These are phyloP conservation scores for Sanguinoderma infundibulare DNA, from an alignment of 1,284 basidiomycete genomes.

Conservation along the genomic window DNA sequence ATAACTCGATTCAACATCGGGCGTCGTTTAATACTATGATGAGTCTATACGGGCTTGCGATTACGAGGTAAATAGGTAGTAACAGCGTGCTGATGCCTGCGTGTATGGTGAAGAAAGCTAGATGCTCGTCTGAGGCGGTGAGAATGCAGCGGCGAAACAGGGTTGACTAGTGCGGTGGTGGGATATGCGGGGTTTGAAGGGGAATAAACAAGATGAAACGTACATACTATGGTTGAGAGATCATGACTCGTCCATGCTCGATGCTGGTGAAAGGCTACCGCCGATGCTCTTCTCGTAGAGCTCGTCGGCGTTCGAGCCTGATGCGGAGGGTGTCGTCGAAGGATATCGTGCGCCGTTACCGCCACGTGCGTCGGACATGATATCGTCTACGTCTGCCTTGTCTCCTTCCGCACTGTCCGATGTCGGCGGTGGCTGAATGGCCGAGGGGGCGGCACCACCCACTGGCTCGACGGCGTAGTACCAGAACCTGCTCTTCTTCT, in stretches of 20 bases:
- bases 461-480: slow-evolving; percentile 79
- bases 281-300: slow-evolving; percentile 34
- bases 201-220: slow-evolving; percentile 17
- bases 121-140: slow-evolving; percentile 11
- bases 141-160: slow-evolving; percentile 11
- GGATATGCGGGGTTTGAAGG: slow-evolving; percentile 3
- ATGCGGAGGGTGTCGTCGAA: slow-evolving; percentile 21
- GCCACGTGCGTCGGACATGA: slow-evolving; percentile 16
- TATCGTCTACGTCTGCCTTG: slow-evolving; percentile 9
- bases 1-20: slow-evolving; percentile 9
- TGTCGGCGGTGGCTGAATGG: slow-evolving; percentile 3
- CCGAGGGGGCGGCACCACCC: slow-evolving; percentile 24
- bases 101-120: slow-evolving; percentile 7
- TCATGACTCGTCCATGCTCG: slow-evolving; percentile 39
- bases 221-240: slow-evolving; percentile 2
- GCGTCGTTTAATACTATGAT: slow-evolving; percentile 9
- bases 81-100: slow-evolving; percentile 3
- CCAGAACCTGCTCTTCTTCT: slow-evolving; percentile 83
- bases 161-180: slow-evolving; percentile 9
- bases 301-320: slow-evolving; percentile 26
- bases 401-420: slow-evolving; percentile 15
- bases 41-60: slow-evolving; percentile 18
- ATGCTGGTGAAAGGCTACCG: slow-evolving; percentile 36
- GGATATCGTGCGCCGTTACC: slow-evolving; percentile 21
- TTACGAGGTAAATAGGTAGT: slow-evolving; percentile 17